phyloP scores from a whole-genome alignment of 305 asterid genomes.

The Fraxinus ornus region DNA sequence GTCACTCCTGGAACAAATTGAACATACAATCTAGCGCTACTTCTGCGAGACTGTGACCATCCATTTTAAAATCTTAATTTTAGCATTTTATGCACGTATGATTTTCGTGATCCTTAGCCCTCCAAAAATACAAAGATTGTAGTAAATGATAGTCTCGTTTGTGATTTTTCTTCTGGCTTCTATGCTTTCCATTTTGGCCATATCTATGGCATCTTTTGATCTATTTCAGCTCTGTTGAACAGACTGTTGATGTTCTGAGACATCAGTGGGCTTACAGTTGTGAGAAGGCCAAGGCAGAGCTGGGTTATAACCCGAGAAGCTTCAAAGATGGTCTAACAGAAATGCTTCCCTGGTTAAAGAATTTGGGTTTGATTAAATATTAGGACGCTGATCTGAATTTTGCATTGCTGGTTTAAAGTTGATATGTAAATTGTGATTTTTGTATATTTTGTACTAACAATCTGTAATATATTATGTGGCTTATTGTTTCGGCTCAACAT shows the following conservation, averaged over 20 bases:
- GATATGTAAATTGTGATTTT: background rate
- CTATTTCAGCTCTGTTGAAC: slow-evolving; percentile 24
- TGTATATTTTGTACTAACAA: background rate
- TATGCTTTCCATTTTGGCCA: background rate
- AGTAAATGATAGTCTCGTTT: background rate
- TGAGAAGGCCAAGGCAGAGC: slow-evolving; percentile 77
- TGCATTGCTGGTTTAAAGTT: background rate
- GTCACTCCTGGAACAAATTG: background rate
- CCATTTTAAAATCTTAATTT: background rate
- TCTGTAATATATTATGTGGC: background rate
- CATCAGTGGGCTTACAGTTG: slow-evolving; percentile 92
- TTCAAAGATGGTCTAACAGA: slow-evolving; percentile 72
- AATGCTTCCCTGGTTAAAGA: slow-evolving; percentile 85
- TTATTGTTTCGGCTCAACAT: background rate
- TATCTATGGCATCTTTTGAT: slow-evolving; percentile 5
- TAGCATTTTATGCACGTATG: background rate
- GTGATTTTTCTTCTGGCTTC: background rate
- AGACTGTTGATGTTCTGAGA: slow-evolving; percentile 62
- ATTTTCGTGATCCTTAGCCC: background rate
- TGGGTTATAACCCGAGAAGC: slow-evolving; percentile 76
- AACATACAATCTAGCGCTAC: background rate
- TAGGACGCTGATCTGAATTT: slow-evolving; percentile 20
- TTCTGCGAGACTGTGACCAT: background rate
- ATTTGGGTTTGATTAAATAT: slow-evolving; percentile 58
- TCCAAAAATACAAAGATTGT: background rate